Conservation (phyloP, 805 yeast species). For the Kurtzmaniella cleridarum region DNA sequence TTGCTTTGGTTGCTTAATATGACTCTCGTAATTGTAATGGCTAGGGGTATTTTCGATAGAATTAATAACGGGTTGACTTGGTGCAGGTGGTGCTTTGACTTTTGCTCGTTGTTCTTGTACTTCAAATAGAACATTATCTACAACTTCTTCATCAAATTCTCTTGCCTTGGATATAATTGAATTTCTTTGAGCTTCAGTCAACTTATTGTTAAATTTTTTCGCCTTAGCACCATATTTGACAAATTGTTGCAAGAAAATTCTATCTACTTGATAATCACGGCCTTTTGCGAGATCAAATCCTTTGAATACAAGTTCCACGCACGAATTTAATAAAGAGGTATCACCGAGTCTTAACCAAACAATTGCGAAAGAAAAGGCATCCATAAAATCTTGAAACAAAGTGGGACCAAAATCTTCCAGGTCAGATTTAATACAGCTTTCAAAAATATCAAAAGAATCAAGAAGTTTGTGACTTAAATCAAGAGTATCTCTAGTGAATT, state of each 20-base stretch:
- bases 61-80: neutral
- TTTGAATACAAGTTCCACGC: slow-evolving; percentile 64
- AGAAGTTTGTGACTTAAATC: slow-evolving; percentile 69
- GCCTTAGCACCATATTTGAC: slow-evolving; percentile 64
- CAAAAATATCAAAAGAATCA: slow-evolving; percentile 49
- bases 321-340: slow-evolving; percentile 60
- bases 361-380: slow-evolving; percentile 62
- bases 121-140: slow-evolving; percentile 37
- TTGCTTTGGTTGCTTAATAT: slow-evolving; percentile 23
- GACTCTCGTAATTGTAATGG: slow-evolving; percentile 17
- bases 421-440: slow-evolving; percentile 6
- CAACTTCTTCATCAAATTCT: slow-evolving; percentile 47
- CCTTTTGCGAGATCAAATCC: slow-evolving; percentile 62
- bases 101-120: slow-evolving; percentile 8
- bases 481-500: slow-evolving; percentile 81
- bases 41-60: slow-evolving; percentile 11
- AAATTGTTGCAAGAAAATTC: slow-evolving; percentile 47
- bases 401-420: slow-evolving; percentile 3
- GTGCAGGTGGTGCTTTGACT: slow-evolving; percentile 4
- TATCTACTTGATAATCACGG: slow-evolving; percentile 46
- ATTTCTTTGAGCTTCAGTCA: slow-evolving; percentile 60
- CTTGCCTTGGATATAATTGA: slow-evolving; percentile 61
- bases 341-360: slow-evolving; percentile 85
- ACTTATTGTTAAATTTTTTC: slow-evolving; percentile 61
- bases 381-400: slow-evolving; percentile 50